Base-by-base conservation (phyloP, 2,329 filamentous ascomycete species). In the Neonectria magnoliae region DNA sequence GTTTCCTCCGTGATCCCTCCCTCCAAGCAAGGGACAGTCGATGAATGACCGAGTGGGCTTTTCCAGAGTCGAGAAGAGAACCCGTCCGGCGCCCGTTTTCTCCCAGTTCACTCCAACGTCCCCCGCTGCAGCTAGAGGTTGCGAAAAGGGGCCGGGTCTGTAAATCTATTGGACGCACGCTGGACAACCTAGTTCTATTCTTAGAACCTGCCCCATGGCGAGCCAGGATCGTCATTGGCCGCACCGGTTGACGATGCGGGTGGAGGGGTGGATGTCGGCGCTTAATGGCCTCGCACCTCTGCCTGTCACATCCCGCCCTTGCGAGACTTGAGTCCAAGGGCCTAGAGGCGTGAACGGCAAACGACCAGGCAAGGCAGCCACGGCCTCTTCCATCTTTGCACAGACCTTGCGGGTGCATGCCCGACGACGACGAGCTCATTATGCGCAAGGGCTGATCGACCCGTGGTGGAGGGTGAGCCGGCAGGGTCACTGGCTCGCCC, bases 221-320 rank as follows among this genome's bases (percentile, higher is more conserved):
- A 29, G 54, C 45, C 20, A 36, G 60, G 31, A 38, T 47, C 42
- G 5, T 60, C 29, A 73, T 74, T 73, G 68, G 71, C 25, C 18
- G 11, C 22, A 13, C 45, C n/a, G 38, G 61, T 60, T 52, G 57
- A 64, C 68, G 51, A 72, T 69, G 70, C 70, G 57, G 68, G 70
- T 66, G 61, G 44, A 65, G 14, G 48, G 63, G 68, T 73, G 71
- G 63, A 59, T 66, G 71, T 53, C 68, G 67, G 71, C 71, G 71
- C 71, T 73, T 73, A 73, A 74, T 69, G 64, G 63, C 41, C 65
- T 67, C 60, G 54, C 64, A 60, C 62, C 62, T 62, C 29, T 31
- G 42, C 41, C 47, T 59, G 57, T 63, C 55, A 63, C 60, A 60
- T 57, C 55, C 36, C 60, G 27, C 44, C 51, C 18, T 25, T 50